Evolutionary conservation across 768 basidiomycete genomes (phyloP).

Genomic region (Trametes cubensis): DNA sequence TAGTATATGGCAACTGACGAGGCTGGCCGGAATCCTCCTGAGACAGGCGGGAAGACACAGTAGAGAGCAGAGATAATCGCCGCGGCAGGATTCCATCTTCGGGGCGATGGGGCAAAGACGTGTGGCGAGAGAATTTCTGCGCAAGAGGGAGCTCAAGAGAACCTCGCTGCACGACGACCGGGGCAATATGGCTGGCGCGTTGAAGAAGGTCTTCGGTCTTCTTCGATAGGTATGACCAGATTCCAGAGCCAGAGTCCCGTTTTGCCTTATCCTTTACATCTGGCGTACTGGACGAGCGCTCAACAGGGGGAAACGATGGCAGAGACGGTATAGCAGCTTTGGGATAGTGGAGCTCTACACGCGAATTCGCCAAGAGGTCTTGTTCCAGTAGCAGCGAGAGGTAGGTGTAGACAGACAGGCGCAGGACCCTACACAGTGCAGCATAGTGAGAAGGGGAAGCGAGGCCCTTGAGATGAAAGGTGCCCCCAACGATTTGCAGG

Average conservation of each 20-base stretch:
- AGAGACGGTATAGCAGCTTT: slow-evolving; percentile 30
- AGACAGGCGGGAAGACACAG: slow-evolving; percentile 16
- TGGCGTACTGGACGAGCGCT: slow-evolving; percentile 22
- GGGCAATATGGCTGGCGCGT: slow-evolving; percentile 32
- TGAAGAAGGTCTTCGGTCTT: slow-evolving; percentile 40
- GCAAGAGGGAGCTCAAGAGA: slow-evolving; percentile 44
- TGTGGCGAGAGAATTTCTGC: slow-evolving; percentile 21
- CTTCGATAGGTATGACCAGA: slow-evolving; percentile 42
- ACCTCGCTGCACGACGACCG: slow-evolving; percentile 35
- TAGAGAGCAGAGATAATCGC: slow-evolving; percentile 20
- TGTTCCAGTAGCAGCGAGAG: slow-evolving; percentile 66
- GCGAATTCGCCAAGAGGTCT: slow-evolving; percentile 52
- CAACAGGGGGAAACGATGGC: slow-evolving; percentile 14
- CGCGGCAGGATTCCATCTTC: slow-evolving; percentile 31
- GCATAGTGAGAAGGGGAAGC: slow-evolving; percentile 45
- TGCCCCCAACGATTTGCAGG: slow-evolving; percentile 58
- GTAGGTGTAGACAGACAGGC: slow-evolving; percentile 54
- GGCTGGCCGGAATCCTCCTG: slow-evolving; percentile 5
- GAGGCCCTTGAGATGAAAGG: slow-evolving; percentile 56
- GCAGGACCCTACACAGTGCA: slow-evolving; percentile 51
- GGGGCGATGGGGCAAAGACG: slow-evolving; percentile 30
- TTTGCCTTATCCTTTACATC: slow-evolving; percentile 29
- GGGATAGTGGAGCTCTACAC: slow-evolving; percentile 50
- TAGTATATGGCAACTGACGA: slow-evolving; percentile 36
- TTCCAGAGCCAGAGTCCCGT: slow-evolving; percentile 28